Evolutionary conservation across 2,329 filamentous ascomycete genomes (phyloP).

Genomic region (Cladophialophora carrionii): DNA sequence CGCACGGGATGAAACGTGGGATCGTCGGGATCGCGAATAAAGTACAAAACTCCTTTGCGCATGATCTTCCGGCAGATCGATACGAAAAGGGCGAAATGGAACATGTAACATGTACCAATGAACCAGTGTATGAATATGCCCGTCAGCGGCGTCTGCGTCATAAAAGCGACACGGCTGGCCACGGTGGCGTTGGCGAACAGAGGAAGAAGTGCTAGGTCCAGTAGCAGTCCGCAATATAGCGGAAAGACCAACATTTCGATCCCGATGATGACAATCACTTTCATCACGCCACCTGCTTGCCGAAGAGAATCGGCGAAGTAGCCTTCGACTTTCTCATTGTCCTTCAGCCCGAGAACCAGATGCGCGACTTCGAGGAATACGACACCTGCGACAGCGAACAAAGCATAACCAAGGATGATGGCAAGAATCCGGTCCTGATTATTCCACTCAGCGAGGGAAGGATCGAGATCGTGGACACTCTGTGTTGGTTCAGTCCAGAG

Average conservation of each 20-base stretch:
- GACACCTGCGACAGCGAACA: slow-evolving; percentile 73
- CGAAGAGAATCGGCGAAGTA: slow-evolving; percentile 79
- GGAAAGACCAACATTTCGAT: slow-evolving; percentile 99
- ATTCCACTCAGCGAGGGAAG: slow-evolving; percentile 68
- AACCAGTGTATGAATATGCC: slow-evolving; percentile 99
- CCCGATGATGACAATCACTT: slow-evolving; percentile 96
- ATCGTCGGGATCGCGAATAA: slow-evolving; percentile 96
- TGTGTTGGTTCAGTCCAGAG: slow-evolving; percentile 11
- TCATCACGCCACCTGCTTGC: slow-evolving; percentile 95
- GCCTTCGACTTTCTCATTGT: slow-evolving; percentile 67
- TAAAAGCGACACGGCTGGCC: slow-evolving; percentile 76
- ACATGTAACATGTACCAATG: slow-evolving; percentile 98
- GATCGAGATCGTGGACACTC: slow-evolving; percentile 45
- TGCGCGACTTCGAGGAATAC: slow-evolving; percentile 76
- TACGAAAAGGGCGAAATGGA: slow-evolving; percentile 97
- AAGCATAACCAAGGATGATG: slow-evolving; percentile 77
- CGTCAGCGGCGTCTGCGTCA: slow-evolving; percentile 76
- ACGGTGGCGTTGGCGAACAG: slow-evolving; percentile 83
- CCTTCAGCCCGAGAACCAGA: slow-evolving; percentile 64
- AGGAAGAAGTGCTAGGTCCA: slow-evolving; percentile 85
- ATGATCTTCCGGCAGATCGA: slow-evolving; percentile 99
- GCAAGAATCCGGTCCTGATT: slow-evolving; percentile 71
- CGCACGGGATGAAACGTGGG: slow-evolving; percentile 97
- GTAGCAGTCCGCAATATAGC: slow-evolving; percentile 87
- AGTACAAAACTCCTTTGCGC: slow-evolving; percentile 92